Percentiles rank a stretch among this genome's conserved stretches.
Conservation (phyloP, 148 eudicot species). For the Vaccinium macrocarpon region DNA sequence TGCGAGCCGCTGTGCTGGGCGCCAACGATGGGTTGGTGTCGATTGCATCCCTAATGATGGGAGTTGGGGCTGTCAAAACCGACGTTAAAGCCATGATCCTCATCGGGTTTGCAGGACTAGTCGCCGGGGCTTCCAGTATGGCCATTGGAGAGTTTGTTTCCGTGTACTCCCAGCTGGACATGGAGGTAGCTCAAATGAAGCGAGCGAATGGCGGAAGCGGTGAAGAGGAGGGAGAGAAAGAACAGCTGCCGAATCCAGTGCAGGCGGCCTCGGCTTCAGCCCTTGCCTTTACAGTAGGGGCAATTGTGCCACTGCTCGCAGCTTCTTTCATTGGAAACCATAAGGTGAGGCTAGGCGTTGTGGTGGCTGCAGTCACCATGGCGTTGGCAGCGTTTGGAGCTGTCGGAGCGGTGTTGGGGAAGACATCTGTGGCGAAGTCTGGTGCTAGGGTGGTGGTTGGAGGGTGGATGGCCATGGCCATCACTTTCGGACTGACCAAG, state of each 20-base stretch:
- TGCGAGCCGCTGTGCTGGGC: slow-evolving; percentile 34
- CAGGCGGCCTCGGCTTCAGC: slow-evolving; percentile 41
- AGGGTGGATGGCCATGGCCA: slow-evolving; percentile 48
- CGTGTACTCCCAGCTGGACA: slow-evolving; percentile 32
- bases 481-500: slow-evolving; percentile 44
- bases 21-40: slow-evolving; percentile 37
- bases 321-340: slow-evolving; percentile 31
- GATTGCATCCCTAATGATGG: slow-evolving; percentile 30
- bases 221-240: slow-evolving; percentile 9
- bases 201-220: slow-evolving; percentile 16
- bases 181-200: slow-evolving; percentile 36
- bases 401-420: slow-evolving; percentile 15
- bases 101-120: slow-evolving; percentile 30
- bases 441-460: slow-evolving; percentile 38
- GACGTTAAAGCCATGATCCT: slow-evolving; percentile 36
- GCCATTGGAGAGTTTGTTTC: slow-evolving; percentile 44
- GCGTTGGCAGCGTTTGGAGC: slow-evolving; percentile 29
- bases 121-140: slow-evolving; percentile 47
- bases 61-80: slow-evolving; percentile 33
- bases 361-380: slow-evolving; percentile 26
- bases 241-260: slow-evolving; percentile 30
- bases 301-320: slow-evolving; percentile 34
- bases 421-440: slow-evolving; percentile 24
- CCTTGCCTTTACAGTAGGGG: slow-evolving; percentile 30
- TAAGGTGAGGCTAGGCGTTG: slow-evolving; percentile 27